Conservation (phyloP, 148 eudicot genomes). For the Heliosperma pusillum region DNA sequence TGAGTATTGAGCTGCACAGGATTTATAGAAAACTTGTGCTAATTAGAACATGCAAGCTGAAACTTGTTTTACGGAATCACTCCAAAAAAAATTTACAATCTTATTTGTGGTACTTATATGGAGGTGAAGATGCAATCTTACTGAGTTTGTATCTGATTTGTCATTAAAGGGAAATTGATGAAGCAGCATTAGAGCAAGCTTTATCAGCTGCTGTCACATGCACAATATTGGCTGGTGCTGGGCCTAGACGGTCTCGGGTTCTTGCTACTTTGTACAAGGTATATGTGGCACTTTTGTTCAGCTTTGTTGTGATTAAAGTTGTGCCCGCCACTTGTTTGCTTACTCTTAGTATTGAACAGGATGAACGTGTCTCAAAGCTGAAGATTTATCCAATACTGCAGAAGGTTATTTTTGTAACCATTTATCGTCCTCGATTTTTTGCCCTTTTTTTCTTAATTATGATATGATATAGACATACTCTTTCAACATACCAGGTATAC, state of each 20-base stretch:
- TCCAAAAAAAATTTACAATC: background rate
- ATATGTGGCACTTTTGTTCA: too few relatives aligned
- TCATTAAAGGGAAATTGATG: slow-evolving; percentile 54
- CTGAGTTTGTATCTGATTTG: slow-evolving; percentile 13
- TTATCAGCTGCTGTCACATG: slow-evolving; percentile 92
- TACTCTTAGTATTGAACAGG: too few relatives aligned
- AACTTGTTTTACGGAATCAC: background rate
- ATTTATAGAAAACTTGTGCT: too few relatives aligned
- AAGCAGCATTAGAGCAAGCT: slow-evolving; percentile 91
- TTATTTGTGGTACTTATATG: background rate
- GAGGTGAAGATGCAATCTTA: background rate
- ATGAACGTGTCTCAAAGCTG: too few relatives aligned
- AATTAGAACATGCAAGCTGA: background rate
- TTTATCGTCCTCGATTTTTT: background rate
- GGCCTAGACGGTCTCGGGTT: slow-evolving; percentile 94
- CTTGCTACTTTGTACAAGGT: slow-evolving; percentile 88
- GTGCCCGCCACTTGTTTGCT: too few relatives aligned
- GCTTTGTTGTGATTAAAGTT: too few relatives aligned
- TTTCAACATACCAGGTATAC: too few relatives aligned
- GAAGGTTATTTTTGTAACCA: slow-evolving; percentile 9
- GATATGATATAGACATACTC: too few relatives aligned
- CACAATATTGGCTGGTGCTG: slow-evolving; percentile 98
- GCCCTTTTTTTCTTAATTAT: too few relatives aligned
- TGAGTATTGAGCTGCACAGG: background rate
- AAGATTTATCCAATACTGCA: slow-evolving; percentile 9